These are phyloP conservation scores for Dimargaris verticillata DNA, from an alignment of 192 early-diverging fungal species.

Conservation along the genomic window DNA sequence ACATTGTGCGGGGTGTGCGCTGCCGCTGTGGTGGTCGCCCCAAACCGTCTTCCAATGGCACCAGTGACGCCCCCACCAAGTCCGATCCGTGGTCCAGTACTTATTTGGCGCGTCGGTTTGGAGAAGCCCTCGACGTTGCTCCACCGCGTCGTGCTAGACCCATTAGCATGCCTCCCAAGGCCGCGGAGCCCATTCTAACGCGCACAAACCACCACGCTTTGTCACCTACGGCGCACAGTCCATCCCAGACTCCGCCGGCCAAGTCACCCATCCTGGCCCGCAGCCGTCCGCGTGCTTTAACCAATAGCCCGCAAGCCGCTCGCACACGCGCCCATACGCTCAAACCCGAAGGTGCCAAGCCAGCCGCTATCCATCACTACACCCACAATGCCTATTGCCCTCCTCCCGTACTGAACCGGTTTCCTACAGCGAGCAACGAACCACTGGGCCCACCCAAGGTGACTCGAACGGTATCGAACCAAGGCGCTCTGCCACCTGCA, in stretches of 20 bases:
- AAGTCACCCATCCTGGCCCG: neutral
- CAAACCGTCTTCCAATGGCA: neutral
- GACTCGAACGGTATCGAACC: neutral
- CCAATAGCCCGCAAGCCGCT: neutral
- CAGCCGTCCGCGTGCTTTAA: neutral
- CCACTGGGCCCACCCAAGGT: neutral
- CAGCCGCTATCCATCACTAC: neutral
- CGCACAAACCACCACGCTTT: neutral
- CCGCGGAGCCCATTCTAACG: neutral
- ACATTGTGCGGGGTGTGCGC: neutral
- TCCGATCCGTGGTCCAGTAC: constrained; percentile 11
- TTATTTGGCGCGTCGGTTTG: neutral
- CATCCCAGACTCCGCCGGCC: neutral
- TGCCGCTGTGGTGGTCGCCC: constrained; percentile 3
- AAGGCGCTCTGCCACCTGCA: neutral
- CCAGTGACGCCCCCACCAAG: neutral
- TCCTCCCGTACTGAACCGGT: neutral
- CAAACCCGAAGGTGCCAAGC: neutral
- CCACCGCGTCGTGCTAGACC: neutral
- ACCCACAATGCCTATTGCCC: constrained; percentile 6
- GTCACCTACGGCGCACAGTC: neutral
- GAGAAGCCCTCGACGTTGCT: neutral
- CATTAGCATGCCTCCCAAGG: constrained; percentile 5
- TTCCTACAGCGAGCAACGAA: neutral
- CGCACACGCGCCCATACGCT: neutral